A percentile compares a stretch with the other conserved stretches of the same genome.
phyloP scores from a whole-genome alignment of 345 rosid species.

The Brassica rapa region DNA sequence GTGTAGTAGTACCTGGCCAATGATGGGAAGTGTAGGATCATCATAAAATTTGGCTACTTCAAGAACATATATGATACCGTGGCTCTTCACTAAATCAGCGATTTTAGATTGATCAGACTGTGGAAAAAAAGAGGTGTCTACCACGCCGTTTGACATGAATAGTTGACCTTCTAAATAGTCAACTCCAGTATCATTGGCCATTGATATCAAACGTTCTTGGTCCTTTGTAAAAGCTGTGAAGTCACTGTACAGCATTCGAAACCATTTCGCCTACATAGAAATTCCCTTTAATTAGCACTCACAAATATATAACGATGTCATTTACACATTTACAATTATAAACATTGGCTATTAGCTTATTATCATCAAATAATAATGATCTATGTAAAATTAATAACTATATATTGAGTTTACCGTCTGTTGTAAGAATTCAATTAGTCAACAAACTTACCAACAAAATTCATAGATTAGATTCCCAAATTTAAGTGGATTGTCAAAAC shows the following conservation, averaged over 20 bases:
- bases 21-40: slow-evolving; percentile 42
- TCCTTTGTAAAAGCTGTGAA: slow-evolving; percentile 69
- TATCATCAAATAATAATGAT: not conserved
- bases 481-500: not conserved
- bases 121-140: slow-evolving; percentile 64
- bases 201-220: slow-evolving; percentile 74
- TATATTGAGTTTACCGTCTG: not conserved
- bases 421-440: not conserved
- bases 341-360: not conserved
- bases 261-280: slow-evolving; percentile 78
- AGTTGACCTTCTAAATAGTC: slow-evolving; percentile 85
- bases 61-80: slow-evolving; percentile 66
- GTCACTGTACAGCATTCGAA: slow-evolving; percentile 77
- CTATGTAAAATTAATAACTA: not conserved
- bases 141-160: slow-evolving; percentile 47
- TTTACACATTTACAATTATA: not conserved
- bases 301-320: not conserved
- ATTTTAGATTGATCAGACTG: slow-evolving; percentile 51
- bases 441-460: not conserved
- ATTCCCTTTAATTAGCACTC: not conserved
- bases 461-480: not conserved
- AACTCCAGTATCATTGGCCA: slow-evolving; percentile 47
- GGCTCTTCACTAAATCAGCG: slow-evolving; percentile 44
- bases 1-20: slow-evolving; percentile 42
- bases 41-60: slow-evolving; percentile 83